These are phyloP conservation scores for Schizophyllum commune DNA, from an alignment of 1,284 basidiomycete species.

Conservation along the genomic window DNA sequence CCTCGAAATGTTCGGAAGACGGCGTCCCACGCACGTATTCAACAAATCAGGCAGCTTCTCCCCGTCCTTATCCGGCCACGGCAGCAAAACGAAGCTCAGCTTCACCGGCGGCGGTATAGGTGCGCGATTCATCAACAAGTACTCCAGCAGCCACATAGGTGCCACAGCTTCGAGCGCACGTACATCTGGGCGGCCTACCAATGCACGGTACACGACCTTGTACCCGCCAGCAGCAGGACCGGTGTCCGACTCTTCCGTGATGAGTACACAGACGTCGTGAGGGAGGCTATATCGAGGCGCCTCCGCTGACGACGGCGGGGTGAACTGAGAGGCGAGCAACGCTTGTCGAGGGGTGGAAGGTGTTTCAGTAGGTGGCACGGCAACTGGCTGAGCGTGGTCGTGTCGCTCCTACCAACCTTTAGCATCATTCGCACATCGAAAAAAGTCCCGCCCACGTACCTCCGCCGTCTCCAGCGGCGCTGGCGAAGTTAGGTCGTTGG, in stretches of 20 bases:
- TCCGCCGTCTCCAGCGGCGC: constrained; percentile 8
- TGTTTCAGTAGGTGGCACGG: constrained; percentile 11
- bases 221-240: constrained; percentile 37
- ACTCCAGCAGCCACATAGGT: constrained; percentile 89
- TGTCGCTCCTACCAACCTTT: background rate
- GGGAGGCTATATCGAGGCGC: constrained; percentile 65
- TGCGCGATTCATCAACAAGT: constrained; percentile 66
- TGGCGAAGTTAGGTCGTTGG: constrained; percentile 22
- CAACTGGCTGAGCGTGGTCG: background rate
- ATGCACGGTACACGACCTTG: constrained; percentile 70
- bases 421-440: background rate
- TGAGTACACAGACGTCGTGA: constrained; percentile 59
- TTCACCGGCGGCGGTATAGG: constrained; percentile 49
- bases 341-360: constrained; percentile 47
- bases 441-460: background rate
- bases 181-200: constrained; percentile 52
- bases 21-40: constrained; percentile 49
- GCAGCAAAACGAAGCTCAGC: constrained; percentile 83
- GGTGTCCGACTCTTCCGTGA: constrained; percentile 78
- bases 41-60: constrained; percentile 68
- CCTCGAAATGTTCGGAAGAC: background rate
- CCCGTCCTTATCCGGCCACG: constrained; percentile 52
- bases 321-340: constrained; percentile 62
- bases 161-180: constrained; percentile 68
- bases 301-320: constrained; percentile 66